These are phyloP conservation scores for Rosa chinensis DNA, from an alignment of 306 rosid genomes.

Conservation along the genomic window DNA sequence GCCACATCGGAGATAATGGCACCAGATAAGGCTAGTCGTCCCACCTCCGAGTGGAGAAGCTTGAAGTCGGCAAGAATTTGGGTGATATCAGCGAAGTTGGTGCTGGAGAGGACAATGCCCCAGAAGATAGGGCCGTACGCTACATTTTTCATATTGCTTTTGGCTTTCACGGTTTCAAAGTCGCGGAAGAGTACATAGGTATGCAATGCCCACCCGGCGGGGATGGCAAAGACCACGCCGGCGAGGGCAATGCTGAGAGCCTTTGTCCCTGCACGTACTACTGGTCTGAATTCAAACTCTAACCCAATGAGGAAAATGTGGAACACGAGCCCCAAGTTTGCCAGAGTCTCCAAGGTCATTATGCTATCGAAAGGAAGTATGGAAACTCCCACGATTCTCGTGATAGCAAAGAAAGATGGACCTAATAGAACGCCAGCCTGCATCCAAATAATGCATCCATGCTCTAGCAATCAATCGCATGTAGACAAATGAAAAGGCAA, in stretches of 20 bases:
- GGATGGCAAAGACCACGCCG: constrained; percentile 28
- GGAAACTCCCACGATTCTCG: background rate
- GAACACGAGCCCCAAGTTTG: constrained; percentile 32
- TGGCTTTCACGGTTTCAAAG: background rate
- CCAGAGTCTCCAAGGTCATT: constrained; percentile 29
- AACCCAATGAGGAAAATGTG: constrained; percentile 38
- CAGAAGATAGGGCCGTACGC: constrained; percentile 33
- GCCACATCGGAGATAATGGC: constrained; percentile 40
- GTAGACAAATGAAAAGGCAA: background rate
- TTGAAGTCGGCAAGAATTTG: constrained; percentile 41
- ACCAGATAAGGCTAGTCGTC: constrained; percentile 36
- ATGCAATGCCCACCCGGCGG: constrained; percentile 31
- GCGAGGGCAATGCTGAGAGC: constrained; percentile 29
- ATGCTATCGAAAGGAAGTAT: constrained; percentile 16
- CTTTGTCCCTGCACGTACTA: constrained; percentile 27
- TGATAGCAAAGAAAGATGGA: constrained; percentile 7
- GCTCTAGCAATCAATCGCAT: background rate
- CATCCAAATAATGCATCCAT: background rate
- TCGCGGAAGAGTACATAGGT: background rate
- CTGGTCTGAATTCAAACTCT: constrained; percentile 31
- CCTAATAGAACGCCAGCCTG: constrained; percentile 37
- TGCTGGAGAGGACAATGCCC: constrained; percentile 38
- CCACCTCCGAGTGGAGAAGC: constrained; percentile 41
- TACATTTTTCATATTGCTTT: background rate
- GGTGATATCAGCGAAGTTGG: constrained; percentile 43